Evolutionary conservation across 768 basidiomycete genomes (phyloP).

Genomic region (Xerocomellus dryophilus): DNA sequence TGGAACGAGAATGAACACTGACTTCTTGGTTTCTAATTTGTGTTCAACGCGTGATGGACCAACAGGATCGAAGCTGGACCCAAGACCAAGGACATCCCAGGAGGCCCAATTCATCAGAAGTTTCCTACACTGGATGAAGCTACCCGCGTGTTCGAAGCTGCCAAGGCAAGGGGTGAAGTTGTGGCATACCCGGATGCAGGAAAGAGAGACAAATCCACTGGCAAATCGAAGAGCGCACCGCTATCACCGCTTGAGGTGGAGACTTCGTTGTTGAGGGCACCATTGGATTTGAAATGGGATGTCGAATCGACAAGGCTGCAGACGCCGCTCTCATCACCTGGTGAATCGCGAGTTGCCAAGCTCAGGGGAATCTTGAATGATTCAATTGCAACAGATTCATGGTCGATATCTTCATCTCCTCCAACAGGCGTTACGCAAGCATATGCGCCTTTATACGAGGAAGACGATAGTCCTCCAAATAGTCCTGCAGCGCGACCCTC

Average conservation of each 20-base stretch:
- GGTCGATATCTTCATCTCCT: slow-evolving; percentile 22
- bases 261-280: slow-evolving; percentile 16
- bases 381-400: slow-evolving; percentile 1
- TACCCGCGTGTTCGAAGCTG: slow-evolving; percentile 26
- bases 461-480: slow-evolving; percentile 10
- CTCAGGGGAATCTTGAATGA: slow-evolving; percentile 13
- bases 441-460: slow-evolving; percentile 16
- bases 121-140: slow-evolving; percentile 46
- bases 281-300: slow-evolving; percentile 2
- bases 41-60: background rate
- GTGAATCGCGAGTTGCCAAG: slow-evolving; percentile 1
- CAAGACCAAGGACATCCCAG: slow-evolving; percentile 42
- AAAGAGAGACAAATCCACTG: background rate
- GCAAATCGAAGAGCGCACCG: slow-evolving; percentile 5
- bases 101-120: slow-evolving; percentile 41
- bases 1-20: slow-evolving; percentile 23
- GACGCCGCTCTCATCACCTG: background rate
- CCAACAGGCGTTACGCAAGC: slow-evolving; percentile 24
- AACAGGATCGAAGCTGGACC: slow-evolving; percentile 47
- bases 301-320: background rate
- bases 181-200: slow-evolving; percentile 8
- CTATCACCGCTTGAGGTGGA: slow-evolving; percentile 19
- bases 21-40: slow-evolving; percentile 16
- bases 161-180: slow-evolving; percentile 30
- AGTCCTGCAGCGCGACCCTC: slow-evolving; percentile 7